Base-by-base conservation (phyloP, 805 yeast species). In the Candida railenensis region DNA sequence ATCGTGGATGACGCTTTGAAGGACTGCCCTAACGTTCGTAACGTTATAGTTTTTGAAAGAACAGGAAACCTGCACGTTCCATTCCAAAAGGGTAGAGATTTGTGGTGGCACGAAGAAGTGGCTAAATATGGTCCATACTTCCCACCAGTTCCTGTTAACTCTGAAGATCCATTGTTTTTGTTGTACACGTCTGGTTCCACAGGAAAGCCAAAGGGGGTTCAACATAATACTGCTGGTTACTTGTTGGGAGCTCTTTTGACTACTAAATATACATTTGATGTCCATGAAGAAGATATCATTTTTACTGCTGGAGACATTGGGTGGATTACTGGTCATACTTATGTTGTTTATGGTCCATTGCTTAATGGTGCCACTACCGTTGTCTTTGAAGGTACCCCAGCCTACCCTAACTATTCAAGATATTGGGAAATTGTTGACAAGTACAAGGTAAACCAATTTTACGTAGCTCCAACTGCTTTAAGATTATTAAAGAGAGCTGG, bases 281-380 rank as follows among this genome's bases (percentile, higher is more conserved):
- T 94, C 42, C 96, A 89, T 63, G 83, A 83, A 49, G 87, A 85
- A 51, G 98, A 94, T 67, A 77, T 87, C 38, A 70, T 92, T 51
- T 92, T 94, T 76, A 92, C 98, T 37, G 98, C 98, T 34, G 98
- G 98, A 63, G 98, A 94, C 66, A 89, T 94, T 47, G 98, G 99
- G 64, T 94, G 99, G 98, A 94, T 94, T 65, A 94, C 99, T 15
- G 98, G 98, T 56, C 99, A 94, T 69, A 87, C 97, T 8, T 94
- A 92, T 64, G 96, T 89, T 38, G 80, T 92, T 40, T 94, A 94
- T 62, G 98, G 98, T 49, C 99, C 99, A 37, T 80, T 94, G 56
- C 71, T 83, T 40, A 67, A 59, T 48, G 99, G 98, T 69, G 88
- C 91, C 45, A 85, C 98, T 41, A 83, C 97, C 8, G 87, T 94